Percentiles rank a stretch among this genome's conserved stretches.
These are phyloP conservation scores for Clonostachys rhizophaga DNA, from an alignment of 2,329 filamentous ascomycete species.

Conservation along the genomic window DNA sequence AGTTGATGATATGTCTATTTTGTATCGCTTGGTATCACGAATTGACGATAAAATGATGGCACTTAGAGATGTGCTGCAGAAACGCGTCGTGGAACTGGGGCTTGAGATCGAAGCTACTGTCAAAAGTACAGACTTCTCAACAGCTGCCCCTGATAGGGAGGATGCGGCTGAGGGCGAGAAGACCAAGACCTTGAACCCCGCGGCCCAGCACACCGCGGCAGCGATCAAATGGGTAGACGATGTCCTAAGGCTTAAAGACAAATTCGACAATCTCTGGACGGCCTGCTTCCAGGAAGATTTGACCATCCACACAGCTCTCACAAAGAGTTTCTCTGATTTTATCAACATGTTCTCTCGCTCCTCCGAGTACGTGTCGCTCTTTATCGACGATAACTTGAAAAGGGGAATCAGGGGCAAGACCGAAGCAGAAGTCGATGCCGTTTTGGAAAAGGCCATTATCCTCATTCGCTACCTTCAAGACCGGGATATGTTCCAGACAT, in stretches of 20 bases:
- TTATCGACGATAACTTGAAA: slow-evolving; percentile 95
- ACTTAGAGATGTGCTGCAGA: slow-evolving; percentile 66
- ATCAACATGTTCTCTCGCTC: slow-evolving; percentile 86
- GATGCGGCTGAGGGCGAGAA: slow-evolving; percentile 38
- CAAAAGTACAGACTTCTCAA: slow-evolving; percentile 49
- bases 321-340: slow-evolving; percentile 84
- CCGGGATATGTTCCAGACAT: slow-evolving; percentile 92
- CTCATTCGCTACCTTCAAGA: slow-evolving; percentile 85
- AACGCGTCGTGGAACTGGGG: slow-evolving; percentile 74
- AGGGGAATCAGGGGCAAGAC: slow-evolving; percentile 91
- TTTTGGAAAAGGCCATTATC: slow-evolving; percentile 85
- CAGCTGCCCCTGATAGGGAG: slow-evolving; percentile 33
- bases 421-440: slow-evolving; percentile 76
- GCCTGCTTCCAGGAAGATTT: slow-evolving; percentile 72
- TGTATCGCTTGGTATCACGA: slow-evolving; percentile 74
- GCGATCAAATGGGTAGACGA: slow-evolving; percentile 96
- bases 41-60: slow-evolving; percentile 71
- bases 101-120: slow-evolving; percentile 72
- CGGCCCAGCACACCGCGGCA: slow-evolving; percentile 77
- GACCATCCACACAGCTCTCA: slow-evolving; percentile 74
- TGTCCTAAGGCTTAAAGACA: slow-evolving; percentile 78
- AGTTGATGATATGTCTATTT: slow-evolving; percentile 68
- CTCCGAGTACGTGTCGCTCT: slow-evolving; percentile 91
- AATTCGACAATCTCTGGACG: slow-evolving; percentile 78
- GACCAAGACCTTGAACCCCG: slow-evolving; percentile 29